Conservation (phyloP, 148 eudicot species). For the Cornus florida region DNA sequence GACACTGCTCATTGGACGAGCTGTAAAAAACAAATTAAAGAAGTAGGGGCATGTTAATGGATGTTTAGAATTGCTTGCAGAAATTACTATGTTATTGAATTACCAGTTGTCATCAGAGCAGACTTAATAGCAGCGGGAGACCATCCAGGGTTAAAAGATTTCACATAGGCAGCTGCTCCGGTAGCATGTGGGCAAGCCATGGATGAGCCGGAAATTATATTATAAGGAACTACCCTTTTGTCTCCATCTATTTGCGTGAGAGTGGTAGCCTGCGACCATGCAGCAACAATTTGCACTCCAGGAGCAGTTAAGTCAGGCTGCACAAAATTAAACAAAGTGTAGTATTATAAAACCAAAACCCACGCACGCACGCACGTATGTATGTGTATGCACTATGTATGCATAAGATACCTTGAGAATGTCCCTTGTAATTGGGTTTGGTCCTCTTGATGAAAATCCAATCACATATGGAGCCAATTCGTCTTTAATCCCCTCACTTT, state of each 20-base stretch:
- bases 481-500: constrained; percentile 20
- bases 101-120: constrained; percentile 57
- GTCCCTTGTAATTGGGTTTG: no score
- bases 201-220: constrained; percentile 54
- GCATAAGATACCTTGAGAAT: constrained; percentile 19
- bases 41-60: no score
- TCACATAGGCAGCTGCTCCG: background rate
- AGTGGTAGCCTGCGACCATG: constrained; percentile 35
- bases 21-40: no score
- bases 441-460: background rate
- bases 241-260: constrained; percentile 30
- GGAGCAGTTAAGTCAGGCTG: constrained; percentile 25
- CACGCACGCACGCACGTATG: no score
- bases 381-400: no score
- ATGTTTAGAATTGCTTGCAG: no score
- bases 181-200: constrained; percentile 76
- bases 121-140: no score
- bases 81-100: background rate
- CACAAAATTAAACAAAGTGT: background rate
- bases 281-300: constrained; percentile 64
- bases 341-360: background rate
- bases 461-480: constrained; percentile 37
- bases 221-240: constrained; percentile 25
- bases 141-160: no score
- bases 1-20: no score